Evolutionary conservation across 352 stramenopile species (phyloP).

Genomic region (Globisporangium parvum): DNA sequence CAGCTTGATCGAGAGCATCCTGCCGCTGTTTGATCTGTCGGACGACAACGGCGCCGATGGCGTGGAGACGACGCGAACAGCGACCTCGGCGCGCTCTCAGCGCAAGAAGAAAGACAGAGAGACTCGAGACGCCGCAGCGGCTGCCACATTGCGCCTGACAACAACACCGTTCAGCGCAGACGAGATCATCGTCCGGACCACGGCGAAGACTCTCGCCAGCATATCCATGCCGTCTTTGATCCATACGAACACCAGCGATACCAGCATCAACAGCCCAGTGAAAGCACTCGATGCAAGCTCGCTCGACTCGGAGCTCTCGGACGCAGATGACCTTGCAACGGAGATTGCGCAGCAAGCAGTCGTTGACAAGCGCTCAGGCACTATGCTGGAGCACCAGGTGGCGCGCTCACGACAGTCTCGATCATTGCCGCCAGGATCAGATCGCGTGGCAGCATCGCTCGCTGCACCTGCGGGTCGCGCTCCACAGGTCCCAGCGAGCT

Average conservation of each 20-base stretch:
- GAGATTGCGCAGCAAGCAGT: slow-evolving; percentile 8
- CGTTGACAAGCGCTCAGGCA: too few relatives aligned
- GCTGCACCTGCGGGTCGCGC: too few relatives aligned
- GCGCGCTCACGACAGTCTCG: neutral
- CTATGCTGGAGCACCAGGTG: neutral
- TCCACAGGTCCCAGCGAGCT: too few relatives aligned
- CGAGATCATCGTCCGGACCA: slow-evolving; percentile 7
- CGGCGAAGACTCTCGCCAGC: neutral
- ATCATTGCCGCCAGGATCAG: too few relatives aligned
- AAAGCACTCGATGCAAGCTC: neutral
- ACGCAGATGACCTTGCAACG: slow-evolving; percentile 2
- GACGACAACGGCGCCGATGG: neutral
- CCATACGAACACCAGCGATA: neutral
- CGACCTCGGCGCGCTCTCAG: neutral
- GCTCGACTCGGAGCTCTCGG: slow-evolving; percentile 8
- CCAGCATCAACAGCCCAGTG: neutral
- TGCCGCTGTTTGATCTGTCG: slow-evolving; percentile 32
- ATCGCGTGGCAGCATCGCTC: too few relatives aligned
- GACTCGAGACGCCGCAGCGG: neutral
- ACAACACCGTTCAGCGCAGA: slow-evolving; percentile 5
- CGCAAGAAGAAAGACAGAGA: neutral
- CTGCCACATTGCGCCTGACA: neutral
- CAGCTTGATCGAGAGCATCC: slow-evolving; percentile 23
- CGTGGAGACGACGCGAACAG: neutral
- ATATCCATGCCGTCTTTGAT: neutral